Evolutionary conservation across 1,284 basidiomycete species (phyloP).

Genomic region (Takashimella koratensis): DNA sequence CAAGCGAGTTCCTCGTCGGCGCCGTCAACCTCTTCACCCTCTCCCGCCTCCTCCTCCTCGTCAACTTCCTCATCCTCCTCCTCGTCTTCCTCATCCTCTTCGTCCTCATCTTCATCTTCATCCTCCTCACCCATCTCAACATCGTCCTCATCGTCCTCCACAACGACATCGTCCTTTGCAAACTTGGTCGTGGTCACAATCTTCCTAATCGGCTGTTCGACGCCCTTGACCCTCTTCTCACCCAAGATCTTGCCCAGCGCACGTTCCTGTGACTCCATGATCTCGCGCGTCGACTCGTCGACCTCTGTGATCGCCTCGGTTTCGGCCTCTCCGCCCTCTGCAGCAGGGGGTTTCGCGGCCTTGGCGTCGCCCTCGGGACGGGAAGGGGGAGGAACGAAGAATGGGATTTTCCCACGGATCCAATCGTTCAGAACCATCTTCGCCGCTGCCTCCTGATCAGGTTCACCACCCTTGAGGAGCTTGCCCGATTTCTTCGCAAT

Average conservation of each 20-base stretch:
- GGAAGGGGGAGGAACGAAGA: conserved; percentile 52
- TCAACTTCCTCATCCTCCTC: conserved; percentile 25
- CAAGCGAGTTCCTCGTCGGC: conserved; percentile 62
- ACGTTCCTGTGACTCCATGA: conserved; percentile 43
- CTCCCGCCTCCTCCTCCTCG: conserved; percentile 54
- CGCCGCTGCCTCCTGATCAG: conserved; percentile 85
- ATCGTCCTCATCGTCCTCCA: conserved; percentile 40
- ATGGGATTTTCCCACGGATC: conserved; percentile 78
- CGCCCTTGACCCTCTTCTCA: conserved; percentile 54
- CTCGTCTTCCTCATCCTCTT: conserved; percentile 54
- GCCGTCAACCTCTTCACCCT: conserved; percentile 50
- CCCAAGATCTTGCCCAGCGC: conserved; percentile 45
- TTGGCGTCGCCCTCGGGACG: conserved; percentile 47
- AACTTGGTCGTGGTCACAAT: conserved; percentile 58
- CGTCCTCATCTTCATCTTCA: conserved; percentile 50
- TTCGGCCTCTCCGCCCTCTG: conserved; percentile 18
- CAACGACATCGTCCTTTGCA: conserved; percentile 46
- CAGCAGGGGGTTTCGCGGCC: conserved; percentile 17
- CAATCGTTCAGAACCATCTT: conserved; percentile 97
- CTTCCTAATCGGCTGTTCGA: conserved; percentile 56
- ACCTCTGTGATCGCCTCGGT: conserved; percentile 30
- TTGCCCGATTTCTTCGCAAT: conserved; percentile 90
- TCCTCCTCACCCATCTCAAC: conserved; percentile 35
- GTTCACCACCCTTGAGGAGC: conserved; percentile 89
- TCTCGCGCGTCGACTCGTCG: conserved; percentile 28